phyloP scores from a whole-genome alignment of 371 early-diverging fungal genomes.

The Syncephalastrum contaminatum region DNA sequence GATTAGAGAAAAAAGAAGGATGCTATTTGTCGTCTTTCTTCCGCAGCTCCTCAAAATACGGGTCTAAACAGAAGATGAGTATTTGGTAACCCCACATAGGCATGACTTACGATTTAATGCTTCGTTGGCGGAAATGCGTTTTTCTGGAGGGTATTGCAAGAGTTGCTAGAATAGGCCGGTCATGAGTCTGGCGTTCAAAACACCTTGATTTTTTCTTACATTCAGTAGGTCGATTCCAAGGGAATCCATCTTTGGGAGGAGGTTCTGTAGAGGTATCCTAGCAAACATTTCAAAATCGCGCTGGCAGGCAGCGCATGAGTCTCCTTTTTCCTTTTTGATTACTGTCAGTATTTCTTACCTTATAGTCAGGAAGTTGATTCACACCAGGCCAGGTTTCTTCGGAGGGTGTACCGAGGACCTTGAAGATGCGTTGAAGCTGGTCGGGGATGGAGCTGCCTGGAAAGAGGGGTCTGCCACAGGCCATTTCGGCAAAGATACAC shows the following conservation, averaged over 20 bases:
- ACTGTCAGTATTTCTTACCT: slow-evolving; percentile 23
- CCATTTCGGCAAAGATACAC: slow-evolving; percentile 94
- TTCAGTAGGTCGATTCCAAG: slow-evolving; percentile 79
- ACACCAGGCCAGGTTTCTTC: slow-evolving; percentile 92
- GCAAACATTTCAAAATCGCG: slow-evolving; percentile 76
- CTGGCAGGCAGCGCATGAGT: slow-evolving; percentile 20
- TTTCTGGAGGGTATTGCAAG: slow-evolving; percentile 75
- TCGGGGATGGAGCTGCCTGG: slow-evolving; percentile 91
- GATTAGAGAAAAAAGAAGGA: no score
- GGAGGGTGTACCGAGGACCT: slow-evolving; percentile 88
- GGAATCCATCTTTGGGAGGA: slow-evolving; percentile 82
- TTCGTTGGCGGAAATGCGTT: slow-evolving; percentile 70
- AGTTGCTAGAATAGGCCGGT: slow-evolving; percentile 36
- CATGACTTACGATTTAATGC: slow-evolving; percentile 63
- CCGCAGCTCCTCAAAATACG: slow-evolving; percentile 52
- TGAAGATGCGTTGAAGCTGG: slow-evolving; percentile 89
- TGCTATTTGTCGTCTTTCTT: slow-evolving; percentile 28
- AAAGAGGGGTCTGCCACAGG: slow-evolving; percentile 93
- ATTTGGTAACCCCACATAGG: not conserved
- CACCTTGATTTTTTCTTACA: slow-evolving; percentile 20
- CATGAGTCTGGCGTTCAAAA: not conserved
- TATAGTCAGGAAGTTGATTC: slow-evolving; percentile 90
- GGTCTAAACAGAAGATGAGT: slow-evolving; percentile 27
- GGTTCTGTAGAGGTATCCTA: slow-evolving; percentile 61
- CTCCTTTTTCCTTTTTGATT: slow-evolving; percentile 10